phyloP scores from a whole-genome alignment of 352 stramenopile species.

The Globisporangium parvum region DNA sequence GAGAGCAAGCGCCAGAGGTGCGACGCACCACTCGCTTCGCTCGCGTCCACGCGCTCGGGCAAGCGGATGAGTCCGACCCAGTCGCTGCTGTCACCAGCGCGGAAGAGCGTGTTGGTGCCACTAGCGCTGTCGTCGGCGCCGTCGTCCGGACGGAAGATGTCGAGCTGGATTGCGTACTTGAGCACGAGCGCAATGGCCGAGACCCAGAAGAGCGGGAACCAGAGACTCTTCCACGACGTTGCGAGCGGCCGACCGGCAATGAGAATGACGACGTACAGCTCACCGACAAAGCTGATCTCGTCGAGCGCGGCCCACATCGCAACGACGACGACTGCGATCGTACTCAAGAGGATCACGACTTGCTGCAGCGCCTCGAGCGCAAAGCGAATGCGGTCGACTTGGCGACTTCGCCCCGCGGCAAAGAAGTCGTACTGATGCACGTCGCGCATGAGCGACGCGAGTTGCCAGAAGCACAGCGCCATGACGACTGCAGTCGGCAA shows the following conservation, averaged over 20 bases:
- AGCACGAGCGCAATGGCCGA: slow-evolving; percentile 46
- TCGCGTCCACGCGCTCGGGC: slow-evolving; percentile 31
- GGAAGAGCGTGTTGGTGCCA: slow-evolving; percentile 28
- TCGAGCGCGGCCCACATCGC: slow-evolving; percentile 64
- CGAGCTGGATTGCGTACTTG: slow-evolving; percentile 68
- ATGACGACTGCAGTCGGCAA: slow-evolving; percentile 66
- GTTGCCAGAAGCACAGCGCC: slow-evolving; percentile 76
- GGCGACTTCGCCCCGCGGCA: slow-evolving; percentile 39
- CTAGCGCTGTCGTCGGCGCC: not conserved
- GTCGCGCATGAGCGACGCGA: slow-evolving; percentile 65
- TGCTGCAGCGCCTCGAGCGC: slow-evolving; percentile 53
- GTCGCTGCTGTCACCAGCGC: slow-evolving; percentile 42
- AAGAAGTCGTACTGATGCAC: slow-evolving; percentile 63
- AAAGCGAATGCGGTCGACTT: slow-evolving; percentile 47
- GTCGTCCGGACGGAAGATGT: slow-evolving; percentile 35
- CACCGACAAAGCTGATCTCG: slow-evolving; percentile 55
- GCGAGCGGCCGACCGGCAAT: slow-evolving; percentile 45
- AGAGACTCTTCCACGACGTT: slow-evolving; percentile 60
- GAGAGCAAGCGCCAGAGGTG: slow-evolving; percentile 50
- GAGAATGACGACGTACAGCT: slow-evolving; percentile 60
- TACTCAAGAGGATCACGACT: slow-evolving; percentile 67
- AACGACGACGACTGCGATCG: slow-evolving; percentile 53
- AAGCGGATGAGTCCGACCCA: slow-evolving; percentile 53
- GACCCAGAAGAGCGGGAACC: slow-evolving; percentile 79
- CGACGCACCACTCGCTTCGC: slow-evolving; percentile 14